These are phyloP conservation scores for Cubamyces sp. DNA, from an alignment of 768 basidiomycete species.

Conservation along the genomic window DNA sequence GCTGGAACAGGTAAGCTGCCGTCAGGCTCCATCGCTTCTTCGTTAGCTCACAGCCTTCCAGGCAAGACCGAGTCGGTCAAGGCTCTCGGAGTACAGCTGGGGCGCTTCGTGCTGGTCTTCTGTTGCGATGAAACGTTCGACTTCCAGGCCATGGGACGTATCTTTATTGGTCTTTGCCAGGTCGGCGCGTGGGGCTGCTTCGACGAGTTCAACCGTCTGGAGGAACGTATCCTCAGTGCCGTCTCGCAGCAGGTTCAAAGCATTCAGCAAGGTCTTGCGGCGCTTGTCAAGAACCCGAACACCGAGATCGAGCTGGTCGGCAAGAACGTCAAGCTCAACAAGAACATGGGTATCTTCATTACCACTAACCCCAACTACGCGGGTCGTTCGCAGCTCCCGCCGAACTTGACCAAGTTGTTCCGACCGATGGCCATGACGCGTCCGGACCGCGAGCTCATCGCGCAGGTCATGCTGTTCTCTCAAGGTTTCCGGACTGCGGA, in stretches of 20 bases:
- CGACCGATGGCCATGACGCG: constrained; percentile 99
- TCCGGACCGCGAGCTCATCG: constrained; percentile 97
- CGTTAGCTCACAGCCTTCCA: constrained; percentile 34
- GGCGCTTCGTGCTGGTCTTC: constrained; percentile 99
- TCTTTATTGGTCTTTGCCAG: constrained; percentile 98
- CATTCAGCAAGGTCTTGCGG: constrained; percentile 94
- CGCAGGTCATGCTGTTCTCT: constrained; percentile 99
- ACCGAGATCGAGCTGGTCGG: constrained; percentile 95
- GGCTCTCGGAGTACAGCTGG: constrained; percentile 95
- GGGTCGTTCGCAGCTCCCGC: constrained; percentile 89
- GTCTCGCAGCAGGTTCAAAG: constrained; percentile 99
- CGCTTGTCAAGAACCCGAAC: constrained; percentile 80
- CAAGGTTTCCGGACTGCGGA: constrained; percentile 99
- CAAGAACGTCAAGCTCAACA: constrained; percentile 90
- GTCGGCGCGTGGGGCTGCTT: constrained; percentile 99
- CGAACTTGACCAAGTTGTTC: constrained; percentile 91
- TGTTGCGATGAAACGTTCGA: constrained; percentile 99
- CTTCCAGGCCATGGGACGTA: constrained; percentile 99
- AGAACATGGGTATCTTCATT: constrained; percentile 97
- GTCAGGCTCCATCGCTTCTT: not conserved
- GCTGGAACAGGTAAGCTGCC: constrained; percentile 82
- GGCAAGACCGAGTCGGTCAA: constrained; percentile 99
- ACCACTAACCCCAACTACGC: constrained; percentile 99
- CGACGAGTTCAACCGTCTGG: constrained; percentile 97
- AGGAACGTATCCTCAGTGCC: constrained; percentile 96